A percentile compares a stretch with the other conserved stretches of the same genome.
These are phyloP conservation scores for Clarireedia sp. DNA, from an alignment of 2,329 filamentous ascomycete species.

Conservation along the genomic window DNA sequence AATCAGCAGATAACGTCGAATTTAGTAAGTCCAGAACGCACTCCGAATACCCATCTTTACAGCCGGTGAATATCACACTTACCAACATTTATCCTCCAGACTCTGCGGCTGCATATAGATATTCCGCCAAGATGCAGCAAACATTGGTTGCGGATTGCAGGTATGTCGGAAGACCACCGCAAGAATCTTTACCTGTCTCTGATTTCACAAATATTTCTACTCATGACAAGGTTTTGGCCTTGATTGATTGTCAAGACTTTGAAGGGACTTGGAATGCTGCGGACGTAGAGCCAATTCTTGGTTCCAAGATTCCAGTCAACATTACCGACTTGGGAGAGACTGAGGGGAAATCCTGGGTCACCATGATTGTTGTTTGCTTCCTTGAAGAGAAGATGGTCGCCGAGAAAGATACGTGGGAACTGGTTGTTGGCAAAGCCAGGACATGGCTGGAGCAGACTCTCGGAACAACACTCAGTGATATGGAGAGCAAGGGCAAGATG, in stretches of 20 bases:
- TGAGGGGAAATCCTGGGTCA: not conserved
- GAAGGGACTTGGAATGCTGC: constrained; percentile 41
- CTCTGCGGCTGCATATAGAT: too few species aligned
- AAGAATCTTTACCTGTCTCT: too few species aligned
- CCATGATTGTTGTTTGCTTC: constrained; percentile 37
- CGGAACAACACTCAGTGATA: not conserved
- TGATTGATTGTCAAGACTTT: constrained; percentile 50
- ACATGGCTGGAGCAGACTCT: constrained; percentile 36
- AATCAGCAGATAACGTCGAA: too few species aligned
- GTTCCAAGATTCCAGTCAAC: not conserved
- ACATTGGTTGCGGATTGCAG: not conserved
- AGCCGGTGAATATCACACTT: too few species aligned
- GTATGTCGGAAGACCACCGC: not conserved
- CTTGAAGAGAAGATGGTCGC: constrained; percentile 38
- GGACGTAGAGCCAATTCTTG: constrained; percentile 12
- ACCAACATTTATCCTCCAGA: too few species aligned
- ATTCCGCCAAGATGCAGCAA: too few species aligned
- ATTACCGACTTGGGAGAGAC: constrained; percentile 10
- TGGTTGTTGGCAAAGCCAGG: constrained; percentile 54
- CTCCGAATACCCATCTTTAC: too few species aligned
- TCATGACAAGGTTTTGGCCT: constrained; percentile 30
- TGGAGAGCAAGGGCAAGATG: constrained; percentile 11
- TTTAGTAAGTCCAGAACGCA: too few species aligned
- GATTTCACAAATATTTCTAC: not conserved
- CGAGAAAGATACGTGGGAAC: constrained; percentile 52